Evolutionary conservation across 1,284 basidiomycete species (phyloP), one percentile per base, ranked within the genome.

Genomic region (Ustilago shanxiensis): DNA sequence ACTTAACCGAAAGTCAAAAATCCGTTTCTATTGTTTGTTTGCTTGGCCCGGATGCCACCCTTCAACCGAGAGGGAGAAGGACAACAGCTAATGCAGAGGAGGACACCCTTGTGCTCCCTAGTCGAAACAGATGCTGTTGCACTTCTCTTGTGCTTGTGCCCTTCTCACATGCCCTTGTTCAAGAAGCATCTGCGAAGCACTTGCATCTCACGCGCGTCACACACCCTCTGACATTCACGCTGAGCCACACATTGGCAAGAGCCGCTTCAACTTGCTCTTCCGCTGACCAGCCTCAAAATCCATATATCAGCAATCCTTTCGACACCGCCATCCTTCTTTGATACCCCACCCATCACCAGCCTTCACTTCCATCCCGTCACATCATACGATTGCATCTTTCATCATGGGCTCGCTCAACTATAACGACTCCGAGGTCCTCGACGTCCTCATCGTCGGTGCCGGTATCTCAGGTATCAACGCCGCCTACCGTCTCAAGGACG

Each of bases 401-500:
- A 31, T n/a, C 14, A 77, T 77, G 75, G 75, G 75, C 52, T 77
- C 75, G 26, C 57, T 66, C 50, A 63, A 63, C 41, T 67, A 69
- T 55, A 54, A 69, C 62, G 39, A 66, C 29, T 70, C 72, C 10
- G 69, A 70, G 56, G 67, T 79, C 7, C 68, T 72, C 62, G 79
- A 80, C 56, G 75, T 84, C 13, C 45, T 84, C 69, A 77, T 85
- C 64, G 66, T 85, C 54, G 83, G 83, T 45, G 81, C 83, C 44
- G 83, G 83, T 66, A 77, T 85, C 73, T 83, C 82, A 20, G 83
- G 83, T 59, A 82, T 84, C 74, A 85, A 84, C 61, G 81, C 82
- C 51, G 80, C 79, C 22, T 85, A 85, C 66, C 78, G 83, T 50
- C 66, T 81, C 55, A 49, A 71, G 18, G 71, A 77, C 28, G 57